phyloP scores from a whole-genome alignment of 2,329 filamentous ascomycete species.

The Rhynchosporium graminicola region DNA sequence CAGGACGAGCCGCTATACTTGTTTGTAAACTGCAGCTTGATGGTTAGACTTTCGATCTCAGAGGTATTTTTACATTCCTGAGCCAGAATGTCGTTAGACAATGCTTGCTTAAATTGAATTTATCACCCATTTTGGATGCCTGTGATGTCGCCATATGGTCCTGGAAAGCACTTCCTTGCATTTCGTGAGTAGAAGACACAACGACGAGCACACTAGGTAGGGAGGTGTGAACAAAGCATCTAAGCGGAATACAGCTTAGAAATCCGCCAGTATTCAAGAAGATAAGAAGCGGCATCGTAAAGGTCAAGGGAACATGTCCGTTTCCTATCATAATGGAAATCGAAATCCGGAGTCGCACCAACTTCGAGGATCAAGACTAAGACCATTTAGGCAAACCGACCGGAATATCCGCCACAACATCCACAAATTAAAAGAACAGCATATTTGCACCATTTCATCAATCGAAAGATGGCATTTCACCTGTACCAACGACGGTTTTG shows the following conservation, averaged over 20 bases:
- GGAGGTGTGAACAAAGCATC: background rate
- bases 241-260: background rate
- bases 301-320: constrained; percentile 5
- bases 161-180: background rate
- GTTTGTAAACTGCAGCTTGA: too few relatives aligned
- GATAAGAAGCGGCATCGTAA: background rate
- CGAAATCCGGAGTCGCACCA: background rate
- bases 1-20: too few relatives aligned
- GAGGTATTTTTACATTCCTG: too few relatives aligned
- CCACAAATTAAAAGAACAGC: constrained; percentile 12
- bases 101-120: constrained; percentile 2
- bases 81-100: too few relatives aligned
- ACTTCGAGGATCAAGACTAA: background rate
- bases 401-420: constrained; percentile 10
- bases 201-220: background rate
- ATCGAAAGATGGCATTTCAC: constrained; percentile 1
- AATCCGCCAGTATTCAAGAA: background rate
- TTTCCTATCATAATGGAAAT: background rate
- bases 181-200: background rate
- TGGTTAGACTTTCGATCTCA: too few relatives aligned
- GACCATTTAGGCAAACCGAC: constrained; percentile 12
- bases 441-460: constrained; percentile 1
- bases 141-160: background rate
- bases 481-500: constrained; percentile 1
- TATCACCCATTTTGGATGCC: background rate